Conservation (phyloP, 2,329 filamentous ascomycete genomes). For the Helotiales sp. region DNA sequence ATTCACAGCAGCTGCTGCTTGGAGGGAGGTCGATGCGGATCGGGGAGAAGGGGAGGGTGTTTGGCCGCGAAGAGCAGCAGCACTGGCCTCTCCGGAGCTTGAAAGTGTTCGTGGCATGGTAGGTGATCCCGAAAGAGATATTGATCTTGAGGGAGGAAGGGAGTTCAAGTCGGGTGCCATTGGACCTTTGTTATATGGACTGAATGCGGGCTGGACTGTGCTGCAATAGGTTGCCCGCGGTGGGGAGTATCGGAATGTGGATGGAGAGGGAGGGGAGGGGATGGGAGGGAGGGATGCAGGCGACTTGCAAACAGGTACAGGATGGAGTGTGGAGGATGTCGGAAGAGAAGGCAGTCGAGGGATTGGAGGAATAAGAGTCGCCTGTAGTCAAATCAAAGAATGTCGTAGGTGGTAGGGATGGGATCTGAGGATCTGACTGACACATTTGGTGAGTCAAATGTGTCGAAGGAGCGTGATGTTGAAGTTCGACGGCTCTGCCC, state of each 20-base stretch:
- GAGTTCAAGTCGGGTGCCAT: slow-evolving; percentile 61
- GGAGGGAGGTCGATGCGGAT: slow-evolving; percentile 71
- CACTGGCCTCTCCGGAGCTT: slow-evolving; percentile 35
- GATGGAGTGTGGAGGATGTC: slow-evolving; percentile 9
- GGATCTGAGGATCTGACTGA: not conserved
- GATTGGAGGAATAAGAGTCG: not conserved
- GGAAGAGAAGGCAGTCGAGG: slow-evolving; percentile 3
- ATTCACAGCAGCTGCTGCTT: slow-evolving; percentile 78
- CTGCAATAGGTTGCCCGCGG: slow-evolving; percentile 9
- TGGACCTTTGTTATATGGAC: slow-evolving; percentile 21
- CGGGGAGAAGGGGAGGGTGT: slow-evolving; percentile 66
- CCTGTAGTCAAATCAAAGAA: slow-evolving; percentile 2
- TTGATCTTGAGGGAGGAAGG: slow-evolving; percentile 54
- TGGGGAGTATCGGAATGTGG: slow-evolving; percentile 22
- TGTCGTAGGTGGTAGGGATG: slow-evolving; percentile 1
- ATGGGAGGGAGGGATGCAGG: not conserved
- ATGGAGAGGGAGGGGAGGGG: no score
- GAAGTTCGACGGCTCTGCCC: not conserved
- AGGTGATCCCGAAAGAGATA: slow-evolving; percentile 42
- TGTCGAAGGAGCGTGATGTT: not conserved
- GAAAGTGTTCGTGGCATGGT: slow-evolving; percentile 48
- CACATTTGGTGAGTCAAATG: slow-evolving; percentile 3
- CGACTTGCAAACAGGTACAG: not conserved
- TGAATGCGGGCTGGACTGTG: slow-evolving; percentile 17
- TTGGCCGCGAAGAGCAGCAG: slow-evolving; percentile 46